phyloP scores from a whole-genome alignment of 441 rosid genomes.

The Aleurites moluccanus region DNA sequence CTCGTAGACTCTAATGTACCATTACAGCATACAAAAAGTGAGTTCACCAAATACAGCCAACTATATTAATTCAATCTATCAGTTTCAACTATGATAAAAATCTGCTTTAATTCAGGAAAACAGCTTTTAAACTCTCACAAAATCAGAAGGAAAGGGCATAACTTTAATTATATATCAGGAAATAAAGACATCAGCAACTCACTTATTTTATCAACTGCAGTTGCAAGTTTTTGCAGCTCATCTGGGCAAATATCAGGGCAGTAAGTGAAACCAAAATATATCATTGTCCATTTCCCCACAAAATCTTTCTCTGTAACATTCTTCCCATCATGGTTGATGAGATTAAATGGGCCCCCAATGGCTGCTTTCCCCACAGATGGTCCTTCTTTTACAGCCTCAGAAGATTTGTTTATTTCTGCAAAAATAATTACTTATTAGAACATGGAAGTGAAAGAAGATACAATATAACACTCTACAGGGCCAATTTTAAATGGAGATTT shows the following conservation, averaged over 20 bases:
- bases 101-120: neutral
- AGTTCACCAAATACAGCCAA: neutral
- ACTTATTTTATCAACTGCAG: conserved; percentile 87
- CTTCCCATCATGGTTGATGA: conserved; percentile 80
- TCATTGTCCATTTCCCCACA: conserved; percentile 76
- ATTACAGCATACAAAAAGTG: neutral
- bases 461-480: neutral
- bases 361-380: conserved; percentile 94
- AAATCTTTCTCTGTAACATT: conserved; percentile 73
- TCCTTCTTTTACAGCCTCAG: conserved; percentile 80
- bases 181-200: conserved; percentile 33
- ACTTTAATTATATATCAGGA: neutral
- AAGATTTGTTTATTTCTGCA: conserved; percentile 67
- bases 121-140: neutral
- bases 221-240: conserved; percentile 78
- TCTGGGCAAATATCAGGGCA: conserved; percentile 99
- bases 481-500: neutral
- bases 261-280: conserved; percentile 96
- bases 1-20: neutral
- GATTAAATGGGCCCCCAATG: conserved; percentile 90
- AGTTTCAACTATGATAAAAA: neutral
- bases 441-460: neutral
- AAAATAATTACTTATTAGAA: conserved; percentile 11
- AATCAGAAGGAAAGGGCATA: neutral
- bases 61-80: neutral